Evolutionary conservation across 257 asterid genomes (phyloP).

Genomic region (Lycium ferocissimum): DNA sequence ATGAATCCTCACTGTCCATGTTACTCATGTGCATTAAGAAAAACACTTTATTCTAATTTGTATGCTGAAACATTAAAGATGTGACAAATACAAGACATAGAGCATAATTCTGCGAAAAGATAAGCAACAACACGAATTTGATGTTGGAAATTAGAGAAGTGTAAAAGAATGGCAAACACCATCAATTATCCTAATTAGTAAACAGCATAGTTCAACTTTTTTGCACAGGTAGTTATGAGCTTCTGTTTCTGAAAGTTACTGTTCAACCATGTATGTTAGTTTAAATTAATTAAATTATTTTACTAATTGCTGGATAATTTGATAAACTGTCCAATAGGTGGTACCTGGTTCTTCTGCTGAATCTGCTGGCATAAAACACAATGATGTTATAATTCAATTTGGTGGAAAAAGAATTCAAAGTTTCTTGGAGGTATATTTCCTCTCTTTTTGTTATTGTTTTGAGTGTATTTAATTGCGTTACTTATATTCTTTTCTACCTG

Average conservation of each 20-base stretch:
- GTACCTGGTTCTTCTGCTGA: slow-evolving; percentile 14
- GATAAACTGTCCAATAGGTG: slow-evolving; percentile 18
- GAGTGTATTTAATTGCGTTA: neutral
- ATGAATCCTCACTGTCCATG: neutral
- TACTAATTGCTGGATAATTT: slow-evolving; percentile 17
- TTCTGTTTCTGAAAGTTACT: neutral
- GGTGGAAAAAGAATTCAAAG: neutral
- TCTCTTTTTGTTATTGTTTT: neutral
- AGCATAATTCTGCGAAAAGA: neutral
- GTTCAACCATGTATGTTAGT: slow-evolving; percentile 1
- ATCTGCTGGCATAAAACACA: slow-evolving; percentile 15
- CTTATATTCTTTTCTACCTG: neutral
- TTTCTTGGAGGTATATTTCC: slow-evolving; percentile 27
- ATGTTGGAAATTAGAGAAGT: neutral
- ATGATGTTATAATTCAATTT: slow-evolving; percentile 27
- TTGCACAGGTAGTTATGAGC: neutral
- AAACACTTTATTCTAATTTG: neutral
- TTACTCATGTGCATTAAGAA: neutral
- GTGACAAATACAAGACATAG: neutral
- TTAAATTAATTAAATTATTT: neutral
- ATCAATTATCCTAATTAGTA: neutral
- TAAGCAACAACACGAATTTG: neutral
- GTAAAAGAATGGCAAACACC: slow-evolving; percentile 5
- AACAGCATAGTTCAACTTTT: neutral
- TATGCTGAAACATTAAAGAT: neutral